Evolutionary conservation across 2,329 filamentous ascomycete genomes (phyloP).

Genomic region (Dactylellina parvicollis): DNA sequence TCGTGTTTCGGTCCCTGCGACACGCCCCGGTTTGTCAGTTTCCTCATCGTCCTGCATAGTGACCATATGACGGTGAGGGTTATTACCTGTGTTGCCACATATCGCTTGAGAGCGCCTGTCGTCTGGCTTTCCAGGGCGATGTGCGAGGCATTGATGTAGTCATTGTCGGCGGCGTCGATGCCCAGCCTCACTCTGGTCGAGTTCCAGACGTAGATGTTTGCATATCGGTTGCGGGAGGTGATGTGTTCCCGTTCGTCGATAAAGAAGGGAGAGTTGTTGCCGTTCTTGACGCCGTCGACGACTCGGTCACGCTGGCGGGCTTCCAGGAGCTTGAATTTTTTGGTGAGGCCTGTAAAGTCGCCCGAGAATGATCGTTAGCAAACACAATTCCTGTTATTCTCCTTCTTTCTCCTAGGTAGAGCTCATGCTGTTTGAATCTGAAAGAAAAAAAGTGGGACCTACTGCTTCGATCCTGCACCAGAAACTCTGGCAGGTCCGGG

Average conservation of each 20-base stretch:
- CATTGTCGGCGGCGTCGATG: constrained; percentile 76
- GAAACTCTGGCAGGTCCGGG: constrained; percentile 35
- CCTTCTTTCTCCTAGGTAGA: not conserved
- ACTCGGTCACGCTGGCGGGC: constrained; percentile 39
- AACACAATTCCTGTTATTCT: not conserved
- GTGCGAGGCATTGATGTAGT: constrained; percentile 85
- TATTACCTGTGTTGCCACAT: constrained; percentile 84
- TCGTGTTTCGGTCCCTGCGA: constrained; percentile 77
- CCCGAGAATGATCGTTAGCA: not conserved
- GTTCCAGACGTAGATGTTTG: constrained; percentile 88
- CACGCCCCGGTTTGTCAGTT: not conserved
- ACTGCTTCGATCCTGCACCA: constrained; percentile 37
- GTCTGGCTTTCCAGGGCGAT: constrained; percentile 68
- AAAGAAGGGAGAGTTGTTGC: constrained; percentile 40
- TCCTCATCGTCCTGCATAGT: not conserved
- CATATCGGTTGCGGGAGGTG: constrained; percentile 72
- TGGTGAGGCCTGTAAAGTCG: constrained; percentile 16
- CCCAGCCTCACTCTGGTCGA: constrained; percentile 83
- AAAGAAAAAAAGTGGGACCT: not conserved
- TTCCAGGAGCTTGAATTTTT: constrained; percentile 50
- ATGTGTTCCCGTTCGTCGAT: constrained; percentile 55
- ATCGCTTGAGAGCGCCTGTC: constrained; percentile 68
- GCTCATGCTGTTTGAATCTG: not conserved
- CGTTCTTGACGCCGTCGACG: constrained; percentile 19
- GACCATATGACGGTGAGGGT: too few relatives aligned